A percentile compares a stretch with the other conserved stretches of the same genome.
These are phyloP conservation scores for Vitellaria paradoxa DNA, from an alignment of 179 eudicot species.

Conservation along the genomic window DNA sequence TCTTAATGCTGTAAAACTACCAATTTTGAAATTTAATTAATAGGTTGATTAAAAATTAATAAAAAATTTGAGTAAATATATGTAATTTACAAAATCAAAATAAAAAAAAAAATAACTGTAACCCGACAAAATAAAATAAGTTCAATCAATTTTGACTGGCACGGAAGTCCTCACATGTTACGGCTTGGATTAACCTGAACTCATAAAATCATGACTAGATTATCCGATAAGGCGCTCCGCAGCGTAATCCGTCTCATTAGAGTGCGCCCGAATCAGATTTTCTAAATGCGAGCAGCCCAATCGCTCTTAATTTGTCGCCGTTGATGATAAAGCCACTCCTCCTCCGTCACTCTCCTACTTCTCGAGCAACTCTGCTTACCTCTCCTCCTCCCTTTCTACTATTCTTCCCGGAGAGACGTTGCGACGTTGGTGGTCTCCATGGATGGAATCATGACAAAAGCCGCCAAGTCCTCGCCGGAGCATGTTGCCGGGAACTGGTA, in stretches of 20 bases:
- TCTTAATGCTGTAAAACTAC: too few species aligned
- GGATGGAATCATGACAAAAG: constrained; percentile 4
- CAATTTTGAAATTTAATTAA: too few species aligned
- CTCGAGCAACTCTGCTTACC: background rate
- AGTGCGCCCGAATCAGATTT: background rate
- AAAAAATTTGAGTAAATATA: too few species aligned
- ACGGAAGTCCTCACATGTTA: too few species aligned
- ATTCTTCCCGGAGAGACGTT: background rate
- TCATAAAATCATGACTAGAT: too few species aligned
- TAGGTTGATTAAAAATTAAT: too few species aligned
- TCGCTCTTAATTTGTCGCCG: background rate
- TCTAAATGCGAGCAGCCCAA: constrained; percentile 9
- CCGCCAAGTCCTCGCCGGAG: constrained; percentile 19
- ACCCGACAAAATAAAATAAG: too few species aligned
- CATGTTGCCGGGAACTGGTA: constrained; percentile 67
- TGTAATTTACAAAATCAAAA: too few species aligned
- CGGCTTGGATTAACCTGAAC: too few species aligned
- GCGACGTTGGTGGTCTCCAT: constrained; percentile 5
- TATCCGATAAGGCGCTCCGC: too few species aligned
- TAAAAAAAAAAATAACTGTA: too few species aligned
- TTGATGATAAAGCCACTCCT: background rate
- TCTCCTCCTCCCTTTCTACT: background rate
- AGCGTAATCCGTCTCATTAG: background rate
- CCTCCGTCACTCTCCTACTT: background rate
- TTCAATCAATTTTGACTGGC: too few species aligned